These are phyloP conservation scores for Carpinus fangiana DNA, from an alignment of 306 rosid genomes.

Conservation along the genomic window DNA sequence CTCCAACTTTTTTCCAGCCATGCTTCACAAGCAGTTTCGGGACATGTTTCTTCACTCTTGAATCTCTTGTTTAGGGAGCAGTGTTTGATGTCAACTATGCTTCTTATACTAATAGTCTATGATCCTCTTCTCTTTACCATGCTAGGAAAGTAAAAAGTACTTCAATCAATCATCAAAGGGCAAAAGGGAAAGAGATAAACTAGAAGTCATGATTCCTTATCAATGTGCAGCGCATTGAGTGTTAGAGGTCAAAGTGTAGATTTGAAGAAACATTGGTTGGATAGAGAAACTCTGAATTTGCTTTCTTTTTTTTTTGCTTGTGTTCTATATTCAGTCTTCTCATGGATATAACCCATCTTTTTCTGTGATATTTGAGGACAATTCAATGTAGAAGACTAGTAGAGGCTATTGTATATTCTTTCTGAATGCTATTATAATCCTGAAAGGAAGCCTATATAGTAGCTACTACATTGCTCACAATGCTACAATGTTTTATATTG, in stretches of 20 bases:
- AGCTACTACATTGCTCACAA: not conserved
- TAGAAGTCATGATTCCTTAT: not conserved
- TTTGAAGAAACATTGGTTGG: too few species aligned
- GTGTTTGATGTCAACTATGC: not conserved
- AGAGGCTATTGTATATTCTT: not conserved
- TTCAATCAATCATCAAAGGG: too few species aligned
- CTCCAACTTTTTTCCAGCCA: not conserved
- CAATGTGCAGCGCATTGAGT: not conserved
- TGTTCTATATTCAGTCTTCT: not conserved
- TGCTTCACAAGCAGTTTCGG: not conserved
- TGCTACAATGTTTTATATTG: too few species aligned
- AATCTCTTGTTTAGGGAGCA: not conserved
- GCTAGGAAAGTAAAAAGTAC: not conserved
- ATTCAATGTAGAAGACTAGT: not conserved
- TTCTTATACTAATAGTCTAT: not conserved
- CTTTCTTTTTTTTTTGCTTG: not conserved
- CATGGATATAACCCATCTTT: not conserved
- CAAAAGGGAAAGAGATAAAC: not conserved
- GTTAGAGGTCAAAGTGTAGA: too few species aligned
- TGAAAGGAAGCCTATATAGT: not conserved
- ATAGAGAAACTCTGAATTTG: too few species aligned
- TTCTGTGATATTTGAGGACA: not conserved
- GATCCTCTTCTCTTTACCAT: not conserved
- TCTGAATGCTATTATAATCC: not conserved
- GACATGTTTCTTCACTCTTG: not conserved